Conservation (phyloP, 2,329 filamentous ascomycete genomes). For the Coniochaeta sp. region DNA sequence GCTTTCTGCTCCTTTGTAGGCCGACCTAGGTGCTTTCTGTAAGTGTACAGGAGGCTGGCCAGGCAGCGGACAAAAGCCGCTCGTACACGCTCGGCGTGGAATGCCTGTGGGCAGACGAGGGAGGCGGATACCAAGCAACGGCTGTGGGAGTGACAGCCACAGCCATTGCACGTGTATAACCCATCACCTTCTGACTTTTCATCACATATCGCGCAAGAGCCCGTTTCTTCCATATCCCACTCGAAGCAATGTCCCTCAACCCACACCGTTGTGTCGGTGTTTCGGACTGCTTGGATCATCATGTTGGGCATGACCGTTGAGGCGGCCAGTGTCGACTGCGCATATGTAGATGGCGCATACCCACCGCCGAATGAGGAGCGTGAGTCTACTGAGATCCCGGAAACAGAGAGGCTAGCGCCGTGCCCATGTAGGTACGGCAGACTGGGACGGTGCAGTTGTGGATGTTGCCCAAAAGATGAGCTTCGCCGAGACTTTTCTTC, state of each 20-base stretch:
- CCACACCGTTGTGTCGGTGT: constrained; percentile 75
- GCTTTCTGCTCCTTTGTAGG: constrained; percentile 53
- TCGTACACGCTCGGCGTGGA: constrained; percentile 53
- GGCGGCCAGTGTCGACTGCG: constrained; percentile 76
- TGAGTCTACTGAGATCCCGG: constrained; percentile 52
- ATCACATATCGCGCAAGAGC: constrained; percentile 66
- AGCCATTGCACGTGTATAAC: constrained; percentile 66
- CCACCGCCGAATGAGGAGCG: constrained; percentile 60
- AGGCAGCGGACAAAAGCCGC: constrained; percentile 58
- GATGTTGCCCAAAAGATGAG: constrained; percentile 83
- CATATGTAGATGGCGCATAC: constrained; percentile 78
- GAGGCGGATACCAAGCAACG: constrained; percentile 56
- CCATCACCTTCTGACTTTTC: constrained; percentile 66
- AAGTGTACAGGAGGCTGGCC: constrained; percentile 59
- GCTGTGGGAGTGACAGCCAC: constrained; percentile 48
- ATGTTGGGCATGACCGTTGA: constrained; percentile 84
- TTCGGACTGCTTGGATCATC: constrained; percentile 69
- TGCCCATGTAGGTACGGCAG: constrained; percentile 66
- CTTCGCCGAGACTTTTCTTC: constrained; percentile 76
- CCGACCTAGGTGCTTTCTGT: constrained; percentile 54
- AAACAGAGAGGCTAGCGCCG: constrained; percentile 50
- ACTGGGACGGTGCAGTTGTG: constrained; percentile 61
- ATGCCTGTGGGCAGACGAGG: constrained; percentile 56
- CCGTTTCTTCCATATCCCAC: constrained; percentile 52
- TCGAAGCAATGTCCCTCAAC: constrained; percentile 78